These are phyloP conservation scores for Pyrenula massariospora DNA, from an alignment of 495 filamentous ascomycete species.

Conservation along the genomic window DNA sequence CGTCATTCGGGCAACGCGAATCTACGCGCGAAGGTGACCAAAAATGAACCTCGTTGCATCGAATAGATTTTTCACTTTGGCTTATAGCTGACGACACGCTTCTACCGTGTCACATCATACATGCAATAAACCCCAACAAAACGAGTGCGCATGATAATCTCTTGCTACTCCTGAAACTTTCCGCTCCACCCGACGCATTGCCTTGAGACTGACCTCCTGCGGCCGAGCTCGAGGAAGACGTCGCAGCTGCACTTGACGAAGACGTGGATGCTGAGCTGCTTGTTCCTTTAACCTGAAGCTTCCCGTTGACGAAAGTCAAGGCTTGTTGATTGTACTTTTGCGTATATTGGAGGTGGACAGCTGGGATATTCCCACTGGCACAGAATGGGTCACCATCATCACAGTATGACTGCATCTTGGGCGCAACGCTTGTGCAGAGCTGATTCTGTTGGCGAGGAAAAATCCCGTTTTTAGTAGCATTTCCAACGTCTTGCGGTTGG, in stretches of 20 bases:
- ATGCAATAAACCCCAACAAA: not conserved
- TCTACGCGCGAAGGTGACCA: no score
- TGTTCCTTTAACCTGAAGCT: not conserved
- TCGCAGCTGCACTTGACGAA: not conserved
- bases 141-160: not conserved
- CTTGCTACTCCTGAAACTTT: not conserved
- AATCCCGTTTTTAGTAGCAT: not conserved
- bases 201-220: not conserved
- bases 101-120: not conserved
- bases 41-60: no score
- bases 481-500: not conserved
- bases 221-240: not conserved
- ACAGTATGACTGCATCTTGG: not conserved
- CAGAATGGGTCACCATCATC: not conserved
- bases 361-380: not conserved
- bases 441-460: not conserved
- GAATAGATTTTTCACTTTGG: no score
- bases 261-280: not conserved
- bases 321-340: not conserved
- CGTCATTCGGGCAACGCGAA: no score
- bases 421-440: not conserved
- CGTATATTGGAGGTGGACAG: not conserved
- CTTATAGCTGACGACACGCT: no score
- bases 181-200: not conserved
- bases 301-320: not conserved